Evolutionary conservation across 225 moss, liverwort and hornwort genomes (phyloP), one percentile per base, ranked within the genome.

Genomic region (Pseudisothecium myosuroides): DNA sequence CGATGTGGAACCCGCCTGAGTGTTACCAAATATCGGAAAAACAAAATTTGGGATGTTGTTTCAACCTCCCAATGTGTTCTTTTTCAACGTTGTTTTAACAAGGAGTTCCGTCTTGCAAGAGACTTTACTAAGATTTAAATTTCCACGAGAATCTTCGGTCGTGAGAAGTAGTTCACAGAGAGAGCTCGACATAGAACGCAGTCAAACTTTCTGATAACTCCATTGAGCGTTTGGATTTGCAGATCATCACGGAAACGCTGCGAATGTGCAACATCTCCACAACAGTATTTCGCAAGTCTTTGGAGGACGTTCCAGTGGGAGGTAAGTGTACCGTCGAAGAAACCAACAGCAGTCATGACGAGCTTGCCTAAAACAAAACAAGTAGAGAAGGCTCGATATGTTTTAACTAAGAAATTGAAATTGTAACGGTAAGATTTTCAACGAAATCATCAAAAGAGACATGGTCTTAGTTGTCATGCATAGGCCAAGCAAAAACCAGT

Each of bases 221-320:
- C 47, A 17, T 14, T 56, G 63, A 37, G n/a, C 63, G 15, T 47
- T 36, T 88, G 68, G 34, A 41, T 72, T 69, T 74, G 76, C 92
- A 94, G 94, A 80, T 94, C 65, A 93, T 94, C 84, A 94, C 94
- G 21, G 94, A 94, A 80, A 94, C 94, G 6, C 91, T 94, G 49
- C 91, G 94, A 43, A 88, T 94, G 92, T 93, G 94, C 91, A 94
- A 93, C 72, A 50, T 94, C 74, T 92, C 91, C 20, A 88, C 85
- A 8, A 89, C 93, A 34, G 93, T 91, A 22, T 93, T 90, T 43
- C 93, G 93, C 43, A 94, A 90, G 71, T 93, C 94, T 43, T 67
- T 94, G 69, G 93, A 94, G 88, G 93, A 94, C 75, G 83, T 94
- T 31, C 92, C 89, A 60, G 76, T 93, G 13, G 93, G 93, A 85